These are phyloP conservation scores for Plantago lanceolata DNA, from an alignment of 305 asterid species.

Conservation along the genomic window DNA sequence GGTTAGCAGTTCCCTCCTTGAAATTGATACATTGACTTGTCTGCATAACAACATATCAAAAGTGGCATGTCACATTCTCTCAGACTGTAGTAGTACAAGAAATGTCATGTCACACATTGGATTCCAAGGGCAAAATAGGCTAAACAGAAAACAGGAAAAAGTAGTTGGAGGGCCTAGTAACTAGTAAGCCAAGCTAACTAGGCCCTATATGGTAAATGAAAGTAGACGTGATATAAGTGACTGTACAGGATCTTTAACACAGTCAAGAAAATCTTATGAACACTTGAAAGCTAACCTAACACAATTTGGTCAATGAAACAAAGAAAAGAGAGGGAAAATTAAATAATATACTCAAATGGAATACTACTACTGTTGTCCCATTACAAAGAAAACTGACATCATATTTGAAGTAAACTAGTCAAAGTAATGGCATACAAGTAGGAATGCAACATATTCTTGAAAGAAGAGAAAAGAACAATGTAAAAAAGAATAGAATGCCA, in stretches of 20 bases:
- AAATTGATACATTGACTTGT: conserved; percentile 54
- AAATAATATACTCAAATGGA: background rate
- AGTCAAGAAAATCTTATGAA: conserved; percentile 8
- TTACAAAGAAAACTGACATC: background rate
- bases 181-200: too few species aligned
- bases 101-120: conserved; percentile 29
- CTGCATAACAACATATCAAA: conserved; percentile 32
- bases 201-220: conserved; percentile 7
- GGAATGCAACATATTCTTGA: background rate
- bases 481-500: background rate
- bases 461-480: background rate
- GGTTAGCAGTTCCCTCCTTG: conserved; percentile 54
- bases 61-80: too few species aligned
- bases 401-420: background rate
- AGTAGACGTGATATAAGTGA: conserved; percentile 13
- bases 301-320: background rate
- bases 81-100: background rate
- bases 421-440: conserved; percentile 2
- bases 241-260: conserved; percentile 18
- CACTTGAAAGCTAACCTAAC: background rate
- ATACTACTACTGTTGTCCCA: background rate
- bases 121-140: conserved; percentile 34
- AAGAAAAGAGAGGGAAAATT: background rate
- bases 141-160: conserved; percentile 22
- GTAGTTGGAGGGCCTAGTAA: background rate